These are phyloP conservation scores for Aspergillus sclerotioniger DNA, from an alignment of 495 filamentous ascomycete species.

Conservation along the genomic window DNA sequence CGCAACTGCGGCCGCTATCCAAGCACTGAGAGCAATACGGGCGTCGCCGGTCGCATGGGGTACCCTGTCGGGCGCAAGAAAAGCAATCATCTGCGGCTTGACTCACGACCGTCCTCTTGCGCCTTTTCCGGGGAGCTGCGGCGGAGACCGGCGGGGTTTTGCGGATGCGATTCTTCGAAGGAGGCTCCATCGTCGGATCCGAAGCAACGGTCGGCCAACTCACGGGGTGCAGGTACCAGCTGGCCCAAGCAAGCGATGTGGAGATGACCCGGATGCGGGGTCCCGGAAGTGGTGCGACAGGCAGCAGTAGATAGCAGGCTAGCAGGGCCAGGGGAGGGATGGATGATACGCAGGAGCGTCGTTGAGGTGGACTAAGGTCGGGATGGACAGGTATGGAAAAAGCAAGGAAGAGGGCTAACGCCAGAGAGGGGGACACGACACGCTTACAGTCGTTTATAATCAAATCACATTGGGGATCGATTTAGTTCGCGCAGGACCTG, in stretches of 20 bases:
- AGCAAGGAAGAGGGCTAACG: background rate
- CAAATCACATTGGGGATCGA: background rate
- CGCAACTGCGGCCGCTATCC: slow-evolving; percentile 87
- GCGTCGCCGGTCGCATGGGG: slow-evolving; percentile 85
- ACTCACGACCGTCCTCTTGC: slow-evolving; percentile 82
- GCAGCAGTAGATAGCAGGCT: background rate
- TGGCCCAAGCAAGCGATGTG: slow-evolving; percentile 12
- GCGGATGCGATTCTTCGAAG: slow-evolving; percentile 29
- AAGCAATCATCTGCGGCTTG: slow-evolving; percentile 96
- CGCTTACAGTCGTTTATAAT: background rate
- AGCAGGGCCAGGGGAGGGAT: background rate
- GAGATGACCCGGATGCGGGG: slow-evolving; percentile 21
- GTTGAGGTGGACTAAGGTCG: background rate
- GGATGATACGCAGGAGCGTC: background rate
- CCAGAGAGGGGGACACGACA: background rate
- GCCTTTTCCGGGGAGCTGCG: slow-evolving; percentile 64
- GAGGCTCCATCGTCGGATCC: slow-evolving; percentile 21
- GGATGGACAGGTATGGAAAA: background rate
- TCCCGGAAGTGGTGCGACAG: slow-evolving; percentile 20
- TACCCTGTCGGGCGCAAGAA: slow-evolving; percentile 77
- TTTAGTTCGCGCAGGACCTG: background rate
- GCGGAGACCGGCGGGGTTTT: slow-evolving; percentile 20
- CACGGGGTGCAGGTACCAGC: slow-evolving; percentile 1
- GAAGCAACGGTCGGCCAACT: slow-evolving; percentile 3
- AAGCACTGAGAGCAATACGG: slow-evolving; percentile 96